These are phyloP conservation scores for Debaryomyces hansenii DNA, from an alignment of 805 yeast species.

Conservation along the genomic window DNA sequence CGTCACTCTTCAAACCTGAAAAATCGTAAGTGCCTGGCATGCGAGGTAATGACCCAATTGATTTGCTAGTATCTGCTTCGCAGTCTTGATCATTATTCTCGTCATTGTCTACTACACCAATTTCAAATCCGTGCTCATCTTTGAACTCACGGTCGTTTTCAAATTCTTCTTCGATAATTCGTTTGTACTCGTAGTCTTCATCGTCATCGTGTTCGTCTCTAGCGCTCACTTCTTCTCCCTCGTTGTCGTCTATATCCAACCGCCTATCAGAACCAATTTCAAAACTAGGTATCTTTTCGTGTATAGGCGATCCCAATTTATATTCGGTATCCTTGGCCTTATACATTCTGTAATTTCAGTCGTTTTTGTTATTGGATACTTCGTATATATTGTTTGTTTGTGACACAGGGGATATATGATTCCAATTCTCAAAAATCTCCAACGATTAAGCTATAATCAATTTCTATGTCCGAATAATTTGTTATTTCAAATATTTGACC, in stretches of 20 bases:
- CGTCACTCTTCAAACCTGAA: conserved; percentile 13
- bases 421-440: not conserved
- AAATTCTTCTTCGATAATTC: not conserved
- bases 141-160: not conserved
- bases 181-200: not conserved
- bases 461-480: not conserved
- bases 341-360: not conserved
- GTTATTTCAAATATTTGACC: not conserved
- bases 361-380: not conserved
- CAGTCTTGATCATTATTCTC: not conserved
- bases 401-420: not conserved
- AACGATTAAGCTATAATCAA: not conserved
- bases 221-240: not conserved
- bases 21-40: conserved; percentile 26
- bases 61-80: conserved; percentile 1
- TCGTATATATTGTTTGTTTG: not conserved
- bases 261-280: not conserved
- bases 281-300: not conserved
- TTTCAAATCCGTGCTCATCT: not conserved
- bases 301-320: conserved; percentile 1
- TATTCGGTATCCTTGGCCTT: not conserved
- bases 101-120: not conserved
- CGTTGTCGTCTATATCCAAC: not conserved
- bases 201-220: not conserved
- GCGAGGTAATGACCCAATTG: conserved; percentile 15